Conservation (phyloP, 2,329 filamentous ascomycete species). For the Colletotrichum sp. region DNA sequence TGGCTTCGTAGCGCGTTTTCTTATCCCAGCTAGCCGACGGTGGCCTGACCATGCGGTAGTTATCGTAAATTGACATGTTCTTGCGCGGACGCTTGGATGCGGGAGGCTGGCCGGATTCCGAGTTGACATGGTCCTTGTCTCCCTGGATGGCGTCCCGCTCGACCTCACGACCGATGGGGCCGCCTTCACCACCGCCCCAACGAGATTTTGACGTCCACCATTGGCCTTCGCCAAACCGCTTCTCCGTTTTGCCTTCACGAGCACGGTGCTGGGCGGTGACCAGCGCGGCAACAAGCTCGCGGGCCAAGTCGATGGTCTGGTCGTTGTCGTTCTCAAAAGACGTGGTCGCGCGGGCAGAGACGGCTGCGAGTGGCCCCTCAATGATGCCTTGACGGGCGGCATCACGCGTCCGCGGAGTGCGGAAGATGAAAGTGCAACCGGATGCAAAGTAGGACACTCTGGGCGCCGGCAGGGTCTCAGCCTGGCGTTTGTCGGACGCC, state of each 20-base stretch:
- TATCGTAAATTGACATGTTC: slow-evolving; percentile 64
- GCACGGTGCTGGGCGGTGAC: slow-evolving; percentile 68
- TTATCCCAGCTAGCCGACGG: slow-evolving; percentile 65
- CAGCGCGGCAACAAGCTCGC: slow-evolving; percentile 65
- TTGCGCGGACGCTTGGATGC: slow-evolving; percentile 56
- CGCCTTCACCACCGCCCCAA: slow-evolving; percentile 68
- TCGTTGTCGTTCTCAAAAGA: slow-evolving; percentile 60
- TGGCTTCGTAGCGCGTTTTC: slow-evolving; percentile 61
- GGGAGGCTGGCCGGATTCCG: slow-evolving; percentile 25
- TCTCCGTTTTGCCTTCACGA: slow-evolving; percentile 61
- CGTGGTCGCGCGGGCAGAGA: slow-evolving; percentile 62
- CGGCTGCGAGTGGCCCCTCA: slow-evolving; percentile 65
- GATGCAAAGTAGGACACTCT: slow-evolving; percentile 63
- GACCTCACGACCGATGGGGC: slow-evolving; percentile 66
- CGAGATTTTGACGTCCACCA: slow-evolving; percentile 68
- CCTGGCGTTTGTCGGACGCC: slow-evolving; percentile 21
- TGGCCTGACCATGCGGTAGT: slow-evolving; percentile 65
- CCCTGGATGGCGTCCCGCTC: slow-evolving; percentile 51
- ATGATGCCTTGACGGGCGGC: slow-evolving; percentile 63
- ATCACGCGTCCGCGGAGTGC: slow-evolving; percentile 63
- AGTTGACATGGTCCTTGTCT: slow-evolving; percentile 46
- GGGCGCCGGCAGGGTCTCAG: slow-evolving; percentile 18
- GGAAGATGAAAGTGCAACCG: slow-evolving; percentile 64
- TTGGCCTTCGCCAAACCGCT: slow-evolving; percentile 59
- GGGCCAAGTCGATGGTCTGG: slow-evolving; percentile 64